Conservation (phyloP, 306 rosid genomes). For the Alnus rubra region DNA sequence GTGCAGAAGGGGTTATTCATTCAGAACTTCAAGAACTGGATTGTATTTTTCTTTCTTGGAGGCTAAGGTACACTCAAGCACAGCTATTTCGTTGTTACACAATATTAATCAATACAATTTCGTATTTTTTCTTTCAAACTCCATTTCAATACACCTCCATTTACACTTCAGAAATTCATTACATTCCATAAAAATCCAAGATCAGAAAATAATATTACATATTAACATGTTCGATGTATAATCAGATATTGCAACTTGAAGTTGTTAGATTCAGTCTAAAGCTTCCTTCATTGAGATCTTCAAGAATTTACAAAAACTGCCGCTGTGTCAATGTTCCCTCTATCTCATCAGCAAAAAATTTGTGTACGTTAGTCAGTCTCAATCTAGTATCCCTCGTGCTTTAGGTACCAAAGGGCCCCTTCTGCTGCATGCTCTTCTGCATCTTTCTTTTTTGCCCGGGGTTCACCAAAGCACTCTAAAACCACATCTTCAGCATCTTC, state of each 20-base stretch:
- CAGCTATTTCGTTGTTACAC: no score
- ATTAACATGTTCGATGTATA: not conserved
- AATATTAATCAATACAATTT: no score
- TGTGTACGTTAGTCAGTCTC: not conserved
- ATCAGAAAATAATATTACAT: not conserved
- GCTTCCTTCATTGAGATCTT: not conserved
- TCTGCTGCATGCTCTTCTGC: slow-evolving; percentile 86
- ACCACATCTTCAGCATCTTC: slow-evolving; percentile 53
- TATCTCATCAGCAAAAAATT: slow-evolving; percentile 1
- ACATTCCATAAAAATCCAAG: no score
- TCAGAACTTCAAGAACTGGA: no score
- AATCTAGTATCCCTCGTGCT: slow-evolving; percentile 45
- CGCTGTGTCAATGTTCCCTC: not conserved
- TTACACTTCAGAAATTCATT: no score
- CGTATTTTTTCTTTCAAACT: no score
- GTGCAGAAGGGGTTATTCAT: no score
- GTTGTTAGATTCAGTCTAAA: not conserved
- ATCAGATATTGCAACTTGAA: not conserved
- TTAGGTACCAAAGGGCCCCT: slow-evolving; percentile 79
- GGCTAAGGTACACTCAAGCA: no score
- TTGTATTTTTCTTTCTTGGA: no score
- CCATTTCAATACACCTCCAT: no score
- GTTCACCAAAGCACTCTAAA: slow-evolving; percentile 58
- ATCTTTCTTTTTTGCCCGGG: slow-evolving; percentile 59
- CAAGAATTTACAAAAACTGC: not conserved